phyloP scores from a whole-genome alignment of 768 basidiomycete species.

The Mycena epipterygia region DNA sequence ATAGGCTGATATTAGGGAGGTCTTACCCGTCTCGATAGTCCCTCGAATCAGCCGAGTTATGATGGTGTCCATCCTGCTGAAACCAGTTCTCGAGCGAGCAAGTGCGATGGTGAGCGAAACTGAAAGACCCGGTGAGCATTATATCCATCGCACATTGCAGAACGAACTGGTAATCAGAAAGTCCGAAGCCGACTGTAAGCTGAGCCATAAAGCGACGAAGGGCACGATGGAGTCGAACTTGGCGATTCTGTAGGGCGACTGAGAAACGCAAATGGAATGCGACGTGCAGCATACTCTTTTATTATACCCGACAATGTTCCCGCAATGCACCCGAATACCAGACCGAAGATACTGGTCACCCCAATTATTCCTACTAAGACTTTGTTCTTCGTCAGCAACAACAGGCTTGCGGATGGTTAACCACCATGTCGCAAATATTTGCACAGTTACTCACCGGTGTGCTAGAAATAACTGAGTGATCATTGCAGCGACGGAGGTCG shows the following conservation, averaged over 20 bases:
- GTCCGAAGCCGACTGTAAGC: conserved; percentile 60
- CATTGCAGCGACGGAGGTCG: conserved; percentile 60
- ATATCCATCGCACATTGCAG: not conserved
- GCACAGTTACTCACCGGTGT: conserved; percentile 52
- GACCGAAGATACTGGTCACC: conserved; percentile 53
- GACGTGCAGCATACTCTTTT: conserved; percentile 47
- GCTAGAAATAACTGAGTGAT: conserved; percentile 65
- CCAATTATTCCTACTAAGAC: conserved; percentile 51
- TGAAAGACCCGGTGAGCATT: conserved; percentile 19
- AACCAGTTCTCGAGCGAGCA: conserved; percentile 62
- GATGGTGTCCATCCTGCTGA: conserved; percentile 63
- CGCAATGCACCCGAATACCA: conserved; percentile 58
- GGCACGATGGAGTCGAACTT: conserved; percentile 57
- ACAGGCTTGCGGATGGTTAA: conserved; percentile 45
- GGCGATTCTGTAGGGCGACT: conserved; percentile 49
- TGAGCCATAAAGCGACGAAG: conserved; percentile 62
- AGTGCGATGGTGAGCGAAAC: conserved; percentile 49
- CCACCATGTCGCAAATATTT: not conserved
- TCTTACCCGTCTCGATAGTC: conserved; percentile 64
- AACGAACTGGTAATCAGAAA: conserved; percentile 58
- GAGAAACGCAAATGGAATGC: not conserved
- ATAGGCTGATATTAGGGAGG: not conserved
- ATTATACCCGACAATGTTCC: conserved; percentile 60
- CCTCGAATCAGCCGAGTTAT: conserved; percentile 68
- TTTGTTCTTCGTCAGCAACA: conserved; percentile 52